These are phyloP conservation scores for Solanum pinnatisectum DNA, from an alignment of 257 asterid genomes.

Conservation along the genomic window DNA sequence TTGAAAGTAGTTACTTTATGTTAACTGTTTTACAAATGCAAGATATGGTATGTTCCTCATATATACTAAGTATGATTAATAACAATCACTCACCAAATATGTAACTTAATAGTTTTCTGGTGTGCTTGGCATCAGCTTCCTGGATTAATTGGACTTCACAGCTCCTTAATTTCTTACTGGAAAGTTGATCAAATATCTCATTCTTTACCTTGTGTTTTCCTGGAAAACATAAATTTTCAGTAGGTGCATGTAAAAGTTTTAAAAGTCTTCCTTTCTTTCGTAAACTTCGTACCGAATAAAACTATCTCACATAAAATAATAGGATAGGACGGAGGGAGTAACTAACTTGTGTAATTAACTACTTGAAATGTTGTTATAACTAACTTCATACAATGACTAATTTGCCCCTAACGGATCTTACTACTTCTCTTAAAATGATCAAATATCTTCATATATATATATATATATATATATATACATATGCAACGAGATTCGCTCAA, in stretches of 20 bases:
- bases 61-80: background rate
- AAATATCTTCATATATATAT: no score
- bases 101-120: background rate
- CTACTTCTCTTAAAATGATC: no score
- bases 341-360: no score
- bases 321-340: no score
- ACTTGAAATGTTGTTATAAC: no score
- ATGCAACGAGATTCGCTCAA: no score
- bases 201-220: background rate
- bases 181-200: background rate
- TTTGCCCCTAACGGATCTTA: no score
- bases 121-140: background rate
- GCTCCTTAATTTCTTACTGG: background rate
- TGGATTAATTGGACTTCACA: background rate
- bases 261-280: no score
- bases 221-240: background rate
- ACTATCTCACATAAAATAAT: no score
- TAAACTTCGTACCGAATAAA: no score
- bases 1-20: background rate
- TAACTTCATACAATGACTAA: no score
- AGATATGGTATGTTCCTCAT: background rate
- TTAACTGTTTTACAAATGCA: background rate
- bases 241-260: background rate
- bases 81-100: background rate
- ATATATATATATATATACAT: no score